A percentile compares a stretch with the other conserved stretches of the same genome.
These are phyloP conservation scores for Debaryomyces subglobosus DNA, from an alignment of 1,139 yeast species.

Conservation along the genomic window DNA sequence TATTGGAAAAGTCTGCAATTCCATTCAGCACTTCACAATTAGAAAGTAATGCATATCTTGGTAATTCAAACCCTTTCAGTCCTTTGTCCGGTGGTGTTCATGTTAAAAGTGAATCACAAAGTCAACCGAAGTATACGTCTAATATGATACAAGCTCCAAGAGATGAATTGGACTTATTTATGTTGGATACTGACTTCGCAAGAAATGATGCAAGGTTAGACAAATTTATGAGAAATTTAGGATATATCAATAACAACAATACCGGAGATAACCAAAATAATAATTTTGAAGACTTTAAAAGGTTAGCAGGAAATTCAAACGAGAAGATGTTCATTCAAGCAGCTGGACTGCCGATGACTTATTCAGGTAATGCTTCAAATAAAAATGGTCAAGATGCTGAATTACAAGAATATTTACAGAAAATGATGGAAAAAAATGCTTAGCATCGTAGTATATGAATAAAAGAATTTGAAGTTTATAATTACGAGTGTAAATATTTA, in stretches of 20 bases:
- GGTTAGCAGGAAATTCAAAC: slow-evolving; percentile 1
- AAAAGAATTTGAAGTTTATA: not conserved
- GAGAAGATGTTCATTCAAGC: not conserved
- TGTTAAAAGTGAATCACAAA: not conserved
- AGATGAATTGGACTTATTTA: slow-evolving; percentile 16
- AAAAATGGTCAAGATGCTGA: slow-evolving; percentile 9
- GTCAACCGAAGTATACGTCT: slow-evolving; percentile 3
- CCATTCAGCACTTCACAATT: slow-evolving; percentile 2
- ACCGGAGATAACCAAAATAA: not conserved
- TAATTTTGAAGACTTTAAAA: slow-evolving; percentile 5
- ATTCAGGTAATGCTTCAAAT: not conserved
- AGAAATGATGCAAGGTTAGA: slow-evolving; percentile 15
- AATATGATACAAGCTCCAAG: slow-evolving; percentile 5
- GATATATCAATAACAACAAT: slow-evolving; percentile 11
- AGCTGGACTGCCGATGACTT: not conserved
- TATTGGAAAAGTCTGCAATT: not conserved
- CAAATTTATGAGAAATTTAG: slow-evolving; percentile 17
- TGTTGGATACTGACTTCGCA: slow-evolving; percentile 17
- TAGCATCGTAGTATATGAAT: not conserved
- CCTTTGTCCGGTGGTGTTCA: not conserved
- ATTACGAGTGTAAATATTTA: not conserved
- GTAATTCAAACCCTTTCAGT: not conserved
- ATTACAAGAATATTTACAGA: slow-evolving; percentile 13
- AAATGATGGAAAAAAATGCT: slow-evolving; percentile 4
- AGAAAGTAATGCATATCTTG: not conserved